These are phyloP conservation scores for Pseudocercospora pini-densiflorae DNA, from an alignment of 2,329 filamentous ascomycete genomes.

Conservation along the genomic window DNA sequence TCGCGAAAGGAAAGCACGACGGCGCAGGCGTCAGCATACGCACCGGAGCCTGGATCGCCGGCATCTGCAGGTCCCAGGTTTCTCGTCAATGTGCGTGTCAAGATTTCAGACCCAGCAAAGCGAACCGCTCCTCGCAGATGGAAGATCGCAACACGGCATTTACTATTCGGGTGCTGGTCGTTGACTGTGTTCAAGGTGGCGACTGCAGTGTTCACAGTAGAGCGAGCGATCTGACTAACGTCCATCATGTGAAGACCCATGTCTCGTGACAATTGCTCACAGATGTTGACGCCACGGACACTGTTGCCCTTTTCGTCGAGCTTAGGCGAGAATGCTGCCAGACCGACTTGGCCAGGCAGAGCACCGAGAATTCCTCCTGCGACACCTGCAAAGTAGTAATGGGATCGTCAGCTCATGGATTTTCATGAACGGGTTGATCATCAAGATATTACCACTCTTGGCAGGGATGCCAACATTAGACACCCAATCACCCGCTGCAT, in stretches of 20 bases:
- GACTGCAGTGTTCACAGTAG: not conserved
- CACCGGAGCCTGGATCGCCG: conserved; percentile 28
- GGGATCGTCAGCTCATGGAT: not conserved
- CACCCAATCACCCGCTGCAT: not conserved
- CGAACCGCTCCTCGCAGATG: not conserved
- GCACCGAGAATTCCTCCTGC: not conserved
- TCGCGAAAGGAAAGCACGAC: conserved; percentile 32
- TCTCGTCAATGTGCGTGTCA: not conserved
- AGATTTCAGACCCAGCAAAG: not conserved
- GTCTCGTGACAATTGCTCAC: not conserved
- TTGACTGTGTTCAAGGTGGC: not conserved
- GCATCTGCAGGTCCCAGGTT: not conserved
- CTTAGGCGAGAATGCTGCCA: not conserved
- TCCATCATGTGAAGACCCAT: not conserved
- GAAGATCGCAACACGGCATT: not conserved
- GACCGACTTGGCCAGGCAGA: not conserved
- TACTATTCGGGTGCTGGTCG: not conserved
- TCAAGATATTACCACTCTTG: not conserved
- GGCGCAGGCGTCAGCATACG: conserved; percentile 30
- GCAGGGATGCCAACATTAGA: not conserved
- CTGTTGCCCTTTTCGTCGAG: not conserved
- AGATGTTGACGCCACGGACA: not conserved
- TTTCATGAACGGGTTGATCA: not conserved
- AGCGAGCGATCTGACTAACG: not conserved
- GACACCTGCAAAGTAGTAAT: not conserved